Evolutionary conservation across 169 alveolate species (phyloP).

Genomic region (Miamiensis avidus): DNA sequence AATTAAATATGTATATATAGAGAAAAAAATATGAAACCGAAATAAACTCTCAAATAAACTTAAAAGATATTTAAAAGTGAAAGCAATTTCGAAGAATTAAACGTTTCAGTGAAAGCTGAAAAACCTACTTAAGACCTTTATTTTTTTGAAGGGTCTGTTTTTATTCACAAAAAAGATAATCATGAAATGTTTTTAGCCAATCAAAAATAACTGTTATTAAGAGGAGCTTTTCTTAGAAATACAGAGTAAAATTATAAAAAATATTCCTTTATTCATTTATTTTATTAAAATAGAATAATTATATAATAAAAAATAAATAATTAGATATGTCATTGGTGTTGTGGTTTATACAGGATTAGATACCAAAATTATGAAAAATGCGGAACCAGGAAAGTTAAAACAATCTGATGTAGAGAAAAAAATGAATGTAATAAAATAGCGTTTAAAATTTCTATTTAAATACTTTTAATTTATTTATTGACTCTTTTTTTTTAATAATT

Average conservation of each 20-base stretch:
- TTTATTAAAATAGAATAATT: too few relatives aligned
- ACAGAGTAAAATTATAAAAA: conserved; percentile 38
- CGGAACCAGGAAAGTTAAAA: conserved; percentile 45
- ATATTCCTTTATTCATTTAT: background rate
- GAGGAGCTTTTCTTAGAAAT: conserved; percentile 74
- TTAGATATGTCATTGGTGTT: conserved; percentile 85
- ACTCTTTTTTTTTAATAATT: background rate
- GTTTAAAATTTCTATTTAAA: background rate
- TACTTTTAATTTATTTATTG: background rate
- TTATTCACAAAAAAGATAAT: background rate
- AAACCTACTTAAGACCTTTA: conserved; percentile 4
- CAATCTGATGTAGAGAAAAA: conserved; percentile 35
- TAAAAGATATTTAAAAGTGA: conserved; percentile 2
- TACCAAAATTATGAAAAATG: conserved; percentile 89
- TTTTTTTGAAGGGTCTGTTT: conserved; percentile 2
- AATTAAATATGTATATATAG: background rate
- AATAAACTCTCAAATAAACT: conserved; percentile 10
- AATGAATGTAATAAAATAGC: conserved; percentile 12
- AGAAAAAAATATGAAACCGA: conserved; percentile 75
- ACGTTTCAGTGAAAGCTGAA: conserved; percentile 10
- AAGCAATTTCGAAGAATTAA: background rate
- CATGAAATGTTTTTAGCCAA: background rate
- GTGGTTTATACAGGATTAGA: conserved; percentile 91
- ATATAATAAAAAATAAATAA: too few relatives aligned
- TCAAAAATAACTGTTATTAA: conserved; percentile 59